Conservation (phyloP, 768 basidiomycete genomes). For the Dentipellis fragilis region DNA sequence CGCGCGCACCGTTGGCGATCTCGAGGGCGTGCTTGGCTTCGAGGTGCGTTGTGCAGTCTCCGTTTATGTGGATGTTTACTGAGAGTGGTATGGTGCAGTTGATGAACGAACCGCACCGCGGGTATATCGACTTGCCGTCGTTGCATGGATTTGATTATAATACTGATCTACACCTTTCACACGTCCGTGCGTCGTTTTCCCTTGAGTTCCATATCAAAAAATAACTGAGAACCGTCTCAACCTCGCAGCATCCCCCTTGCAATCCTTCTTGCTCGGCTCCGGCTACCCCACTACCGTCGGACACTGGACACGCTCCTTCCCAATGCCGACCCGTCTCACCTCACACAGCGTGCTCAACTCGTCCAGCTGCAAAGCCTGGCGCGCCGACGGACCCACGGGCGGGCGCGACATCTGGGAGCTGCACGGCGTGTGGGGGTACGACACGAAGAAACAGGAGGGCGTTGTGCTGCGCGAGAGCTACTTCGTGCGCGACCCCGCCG, state of each 20-base stretch:
- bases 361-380: slow-evolving; percentile 55
- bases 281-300: slow-evolving; percentile 77
- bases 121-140: slow-evolving; percentile 77
- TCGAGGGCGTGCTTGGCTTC: slow-evolving; percentile 80
- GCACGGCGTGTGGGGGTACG: slow-evolving; percentile 94
- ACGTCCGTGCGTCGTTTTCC: slow-evolving; percentile 48
- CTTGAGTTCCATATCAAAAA: not conserved
- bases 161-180: slow-evolving; percentile 81
- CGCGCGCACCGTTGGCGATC: slow-evolving; percentile 54
- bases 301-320: slow-evolving; percentile 79
- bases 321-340: slow-evolving; percentile 69
- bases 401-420: slow-evolving; percentile 80
- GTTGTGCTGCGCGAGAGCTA: slow-evolving; percentile 80
- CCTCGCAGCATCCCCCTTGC: slow-evolving; percentile 62
- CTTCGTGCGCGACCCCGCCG: slow-evolving; percentile 51
- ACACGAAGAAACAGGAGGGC: slow-evolving; percentile 48
- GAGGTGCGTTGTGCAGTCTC: slow-evolving; percentile 41
- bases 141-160: slow-evolving; percentile 88
- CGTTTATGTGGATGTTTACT: not conserved
- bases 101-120: slow-evolving; percentile 92
- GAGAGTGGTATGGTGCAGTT: slow-evolving; percentile 34
- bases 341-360: slow-evolving; percentile 51
- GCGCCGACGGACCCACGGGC: slow-evolving; percentile 57
- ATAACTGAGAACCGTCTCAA: not conserved
- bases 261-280: slow-evolving; percentile 88